These are phyloP conservation scores for Emmonsia crescens DNA, from an alignment of 2,329 filamentous ascomycete species.

Conservation along the genomic window DNA sequence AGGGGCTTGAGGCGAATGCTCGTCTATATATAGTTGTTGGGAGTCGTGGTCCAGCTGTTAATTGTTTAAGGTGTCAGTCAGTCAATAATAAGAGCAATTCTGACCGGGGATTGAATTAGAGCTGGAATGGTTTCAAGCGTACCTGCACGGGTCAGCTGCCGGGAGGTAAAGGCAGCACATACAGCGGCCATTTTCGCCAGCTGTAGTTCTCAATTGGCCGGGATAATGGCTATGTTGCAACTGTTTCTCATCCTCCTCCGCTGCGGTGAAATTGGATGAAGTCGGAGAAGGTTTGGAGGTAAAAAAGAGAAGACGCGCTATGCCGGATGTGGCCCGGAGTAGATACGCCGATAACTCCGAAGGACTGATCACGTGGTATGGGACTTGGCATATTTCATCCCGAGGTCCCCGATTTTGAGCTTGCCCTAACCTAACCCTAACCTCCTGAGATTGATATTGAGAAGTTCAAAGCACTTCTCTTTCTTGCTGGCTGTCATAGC, in stretches of 20 bases:
- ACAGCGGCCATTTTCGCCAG: slow-evolving; percentile 27
- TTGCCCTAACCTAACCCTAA: too few species aligned
- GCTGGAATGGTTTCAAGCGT: slow-evolving; percentile 5
- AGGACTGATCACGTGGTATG: neutral
- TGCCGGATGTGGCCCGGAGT: neutral
- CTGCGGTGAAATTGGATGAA: neutral
- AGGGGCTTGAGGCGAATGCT: slow-evolving; percentile 9
- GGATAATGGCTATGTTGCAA: neutral
- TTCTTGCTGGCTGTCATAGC: too few species aligned
- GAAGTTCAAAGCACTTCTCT: too few species aligned
- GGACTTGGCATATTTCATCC: neutral
- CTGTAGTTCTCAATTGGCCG: slow-evolving; percentile 5
- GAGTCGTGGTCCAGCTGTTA: slow-evolving; percentile 7
- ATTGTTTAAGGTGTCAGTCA: neutral
- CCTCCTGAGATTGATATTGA: too few species aligned
- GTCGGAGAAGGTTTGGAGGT: neutral
- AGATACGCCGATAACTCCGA: neutral
- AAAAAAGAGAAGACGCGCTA: neutral
- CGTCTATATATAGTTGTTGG: slow-evolving; percentile 12
- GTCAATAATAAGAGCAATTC: neutral
- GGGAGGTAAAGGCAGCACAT: slow-evolving; percentile 26
- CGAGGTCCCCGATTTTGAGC: too few species aligned
- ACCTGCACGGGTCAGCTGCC: slow-evolving; percentile 31
- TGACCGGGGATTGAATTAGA: neutral
- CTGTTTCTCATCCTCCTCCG: neutral